Evolutionary conservation across 768 basidiomycete genomes (phyloP).

Genomic region (Trametes coccinea): DNA sequence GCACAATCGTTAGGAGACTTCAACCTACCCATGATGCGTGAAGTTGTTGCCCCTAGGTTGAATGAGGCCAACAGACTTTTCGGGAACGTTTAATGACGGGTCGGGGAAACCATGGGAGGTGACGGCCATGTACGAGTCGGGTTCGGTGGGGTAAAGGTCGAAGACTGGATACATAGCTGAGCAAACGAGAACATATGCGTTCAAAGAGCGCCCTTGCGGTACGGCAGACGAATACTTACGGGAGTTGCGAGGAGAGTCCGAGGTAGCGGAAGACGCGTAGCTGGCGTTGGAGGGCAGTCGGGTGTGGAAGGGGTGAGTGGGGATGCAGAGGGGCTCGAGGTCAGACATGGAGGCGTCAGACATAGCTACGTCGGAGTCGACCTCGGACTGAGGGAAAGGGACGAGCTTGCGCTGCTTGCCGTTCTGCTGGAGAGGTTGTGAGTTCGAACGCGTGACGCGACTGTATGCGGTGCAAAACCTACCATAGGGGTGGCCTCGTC

Average conservation of each 20-base stretch:
- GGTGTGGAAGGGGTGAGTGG: slow-evolving; percentile 52
- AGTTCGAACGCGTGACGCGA: slow-evolving; percentile 26
- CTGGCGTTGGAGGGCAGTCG: slow-evolving; percentile 69
- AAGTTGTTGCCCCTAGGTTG: slow-evolving; percentile 59
- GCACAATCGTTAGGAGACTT: not conserved
- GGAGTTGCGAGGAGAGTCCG: slow-evolving; percentile 28
- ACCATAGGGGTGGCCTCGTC: slow-evolving; percentile 46
- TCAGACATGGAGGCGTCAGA: slow-evolving; percentile 54
- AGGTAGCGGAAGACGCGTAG: slow-evolving; percentile 41
- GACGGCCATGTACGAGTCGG: slow-evolving; percentile 47
- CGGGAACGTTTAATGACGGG: slow-evolving; percentile 40
- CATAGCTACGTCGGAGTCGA: slow-evolving; percentile 72
- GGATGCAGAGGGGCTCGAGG: slow-evolving; percentile 52
- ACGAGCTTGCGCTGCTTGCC: slow-evolving; percentile 74
- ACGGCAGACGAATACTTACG: slow-evolving; percentile 22
- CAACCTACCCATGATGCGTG: slow-evolving; percentile 70
- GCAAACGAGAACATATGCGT: not conserved
- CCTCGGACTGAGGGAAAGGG: slow-evolving; percentile 66
- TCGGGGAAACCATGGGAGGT: slow-evolving; percentile 40
- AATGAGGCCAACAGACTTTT: slow-evolving; percentile 57
- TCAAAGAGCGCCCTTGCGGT: not conserved
- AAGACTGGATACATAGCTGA: slow-evolving; percentile 58
- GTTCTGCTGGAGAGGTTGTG: slow-evolving; percentile 37
- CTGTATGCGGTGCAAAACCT: slow-evolving; percentile 17
- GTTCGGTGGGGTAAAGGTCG: slow-evolving; percentile 58